These are phyloP conservation scores for Zelonia costaricensis DNA, from an alignment of 208 protist genomes.

Conservation along the genomic window DNA sequence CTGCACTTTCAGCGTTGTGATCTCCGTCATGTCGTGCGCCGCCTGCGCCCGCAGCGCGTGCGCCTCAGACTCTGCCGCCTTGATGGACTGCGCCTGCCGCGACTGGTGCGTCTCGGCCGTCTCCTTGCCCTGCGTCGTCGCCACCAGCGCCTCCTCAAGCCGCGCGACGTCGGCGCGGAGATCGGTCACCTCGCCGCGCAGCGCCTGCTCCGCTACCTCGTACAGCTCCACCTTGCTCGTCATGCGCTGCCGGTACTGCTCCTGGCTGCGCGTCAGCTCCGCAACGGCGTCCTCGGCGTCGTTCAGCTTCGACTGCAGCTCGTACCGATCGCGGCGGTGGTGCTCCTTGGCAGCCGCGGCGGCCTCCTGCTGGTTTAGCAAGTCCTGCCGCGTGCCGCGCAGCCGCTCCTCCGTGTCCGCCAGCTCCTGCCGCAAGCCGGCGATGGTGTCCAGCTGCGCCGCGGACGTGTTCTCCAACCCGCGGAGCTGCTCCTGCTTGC, in stretches of 20 bases:
- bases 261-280: conserved; percentile 26
- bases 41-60: conserved; percentile 37
- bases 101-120: conserved; percentile 37
- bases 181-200: conserved; percentile 49
- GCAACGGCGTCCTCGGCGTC: conserved; percentile 39
- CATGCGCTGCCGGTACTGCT: conserved; percentile 41
- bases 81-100: conserved; percentile 39
- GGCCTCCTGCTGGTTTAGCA: conserved; percentile 33
- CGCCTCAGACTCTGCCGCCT: conserved; percentile 43
- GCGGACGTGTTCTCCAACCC: conserved; percentile 28
- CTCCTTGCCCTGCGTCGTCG: conserved; percentile 24
- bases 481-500: conserved; percentile 34
- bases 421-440: conserved; percentile 21
- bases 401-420: conserved; percentile 32
- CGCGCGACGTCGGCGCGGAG: conserved; percentile 36
- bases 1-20: conserved; percentile 36
- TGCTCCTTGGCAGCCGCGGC: conserved; percentile 37
- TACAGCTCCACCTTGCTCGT: conserved; percentile 42
- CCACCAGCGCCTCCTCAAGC: conserved; percentile 37
- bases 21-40: conserved; percentile 28
- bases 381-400: conserved; percentile 32
- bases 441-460: conserved; percentile 37
- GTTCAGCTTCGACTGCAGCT: conserved; percentile 41
- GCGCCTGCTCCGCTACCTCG: conserved; percentile 45
- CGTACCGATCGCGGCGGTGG: conserved; percentile 39